Evolutionary conservation across 495 filamentous ascomycete genomes (phyloP), one percentile per base, ranked within the genome.

Genomic region (Hypoxylon crocopeplum): DNA sequence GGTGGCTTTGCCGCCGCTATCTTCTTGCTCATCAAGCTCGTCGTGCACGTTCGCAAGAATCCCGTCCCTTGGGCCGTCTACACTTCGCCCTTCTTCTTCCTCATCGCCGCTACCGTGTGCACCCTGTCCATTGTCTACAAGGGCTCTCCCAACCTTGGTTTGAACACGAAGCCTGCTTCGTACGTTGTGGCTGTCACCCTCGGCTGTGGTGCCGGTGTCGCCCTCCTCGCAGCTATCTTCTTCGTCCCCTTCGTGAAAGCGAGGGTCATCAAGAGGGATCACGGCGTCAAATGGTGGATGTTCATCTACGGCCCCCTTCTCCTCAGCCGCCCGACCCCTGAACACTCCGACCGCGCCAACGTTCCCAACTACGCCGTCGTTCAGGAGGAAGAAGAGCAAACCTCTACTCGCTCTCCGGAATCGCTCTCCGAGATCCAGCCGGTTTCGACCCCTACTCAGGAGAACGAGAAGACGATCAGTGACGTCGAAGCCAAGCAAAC

Each of bases 71-170:
- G 77, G 79, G 81, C 82, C 36, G 74, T 87, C 36, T 85, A 77
- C 68, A 80, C 76, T 47, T 76, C 81, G 3, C 84, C 84, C 5
- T 77, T 82, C 68, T 87, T 77, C 69, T 86, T 83, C 72, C 76
- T 84, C 39, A 72, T 85, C 48, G 82, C 82, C 27, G 78, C 72
- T 17, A 85, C 80, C 21, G 73, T 87, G 25, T 82, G 80, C 62
- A 82, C 82, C 2, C 71, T 87, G 0, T 85, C 81, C 15, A 84
- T 87, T 56, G 84, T 86, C 51, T 85, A 84, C 77, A 85, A 86
- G 73, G 84, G 83, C 8, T 85, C 84, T 4, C 84, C 83, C 7
- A 82, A 72, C 55, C 73, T 86, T 6, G 72, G 72, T 10, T 64
- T 87, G 38, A 75, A 62, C 71, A 78, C 84, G 71, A 85, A 84